These are phyloP conservation scores for Solanum hybrid DNA, from an alignment of 305 asterid species.

Conservation along the genomic window DNA sequence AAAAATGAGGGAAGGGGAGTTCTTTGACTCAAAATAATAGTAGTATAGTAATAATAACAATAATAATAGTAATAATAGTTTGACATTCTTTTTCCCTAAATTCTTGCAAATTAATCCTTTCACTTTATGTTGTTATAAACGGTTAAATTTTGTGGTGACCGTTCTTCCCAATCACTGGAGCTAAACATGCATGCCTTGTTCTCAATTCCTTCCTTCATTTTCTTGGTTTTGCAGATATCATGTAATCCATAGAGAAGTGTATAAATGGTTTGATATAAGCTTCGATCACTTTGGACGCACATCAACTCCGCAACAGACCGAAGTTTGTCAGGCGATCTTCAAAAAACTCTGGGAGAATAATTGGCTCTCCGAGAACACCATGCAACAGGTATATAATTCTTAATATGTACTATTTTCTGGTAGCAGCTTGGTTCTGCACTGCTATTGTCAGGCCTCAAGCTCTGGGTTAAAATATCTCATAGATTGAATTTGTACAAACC, in stretches of 20 bases:
- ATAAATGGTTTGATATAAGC: constrained; percentile 78
- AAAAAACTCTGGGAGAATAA: constrained; percentile 62
- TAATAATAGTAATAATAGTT: not conserved
- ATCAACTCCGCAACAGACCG: constrained; percentile 86
- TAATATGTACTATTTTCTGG: not conserved
- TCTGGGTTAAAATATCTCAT: not conserved
- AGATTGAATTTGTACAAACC: not conserved
- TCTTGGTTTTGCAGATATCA: constrained; percentile 43
- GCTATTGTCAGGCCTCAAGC: not conserved
- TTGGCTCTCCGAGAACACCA: constrained; percentile 78
- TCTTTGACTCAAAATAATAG: not conserved
- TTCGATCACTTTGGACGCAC: constrained; percentile 98
- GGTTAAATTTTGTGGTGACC: not conserved
- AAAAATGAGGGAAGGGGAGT: not conserved
- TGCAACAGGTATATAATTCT: constrained; percentile 63
- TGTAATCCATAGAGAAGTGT: constrained; percentile 72
- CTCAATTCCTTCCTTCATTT: not conserved
- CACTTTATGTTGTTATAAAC: not conserved
- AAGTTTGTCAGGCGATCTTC: constrained; percentile 83
- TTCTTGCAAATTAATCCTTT: not conserved
- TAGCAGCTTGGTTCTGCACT: not conserved
- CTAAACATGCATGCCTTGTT: not conserved
- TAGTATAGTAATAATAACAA: not conserved
- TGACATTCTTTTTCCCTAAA: not conserved
- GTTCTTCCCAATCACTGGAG: not conserved